These are phyloP conservation scores for Pulicaria dysenterica DNA, from an alignment of 129 eudicot genomes.

Conservation along the genomic window DNA sequence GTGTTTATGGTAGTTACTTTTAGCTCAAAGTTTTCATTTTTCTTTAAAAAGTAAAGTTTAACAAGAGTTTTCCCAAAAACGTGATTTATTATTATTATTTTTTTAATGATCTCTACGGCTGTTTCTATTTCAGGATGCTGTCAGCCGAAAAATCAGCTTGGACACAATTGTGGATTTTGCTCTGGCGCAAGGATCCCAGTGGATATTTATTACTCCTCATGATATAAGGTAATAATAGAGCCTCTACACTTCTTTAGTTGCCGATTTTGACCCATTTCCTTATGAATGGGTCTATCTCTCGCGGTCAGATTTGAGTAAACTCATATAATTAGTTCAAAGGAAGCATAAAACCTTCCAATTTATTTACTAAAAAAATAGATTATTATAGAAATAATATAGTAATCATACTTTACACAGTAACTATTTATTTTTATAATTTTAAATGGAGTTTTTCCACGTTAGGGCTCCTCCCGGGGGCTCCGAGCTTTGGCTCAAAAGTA, in stretches of 20 bases:
- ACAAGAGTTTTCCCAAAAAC: not conserved
- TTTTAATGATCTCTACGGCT: not conserved
- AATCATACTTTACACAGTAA: no score
- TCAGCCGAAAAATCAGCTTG: constrained; percentile 92
- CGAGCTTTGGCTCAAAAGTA: no score
- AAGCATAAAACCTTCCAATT: no score
- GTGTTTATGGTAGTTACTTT: constrained; percentile 79
- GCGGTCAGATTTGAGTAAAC: not conserved
- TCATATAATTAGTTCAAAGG: not conserved
- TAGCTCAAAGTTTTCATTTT: not conserved
- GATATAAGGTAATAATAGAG: constrained; percentile 69
- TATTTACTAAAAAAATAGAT: no score
- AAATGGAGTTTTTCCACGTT: no score
- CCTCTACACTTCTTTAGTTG: not conserved
- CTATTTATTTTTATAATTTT: no score
- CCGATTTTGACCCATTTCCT: not conserved
- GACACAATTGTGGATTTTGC: constrained; percentile 93
- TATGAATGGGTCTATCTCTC: not conserved
- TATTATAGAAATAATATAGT: no score
- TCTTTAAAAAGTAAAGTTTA: not conserved
- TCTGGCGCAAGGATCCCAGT: constrained; percentile 79
- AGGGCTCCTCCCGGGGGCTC: no score
- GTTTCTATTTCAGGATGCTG: constrained; percentile 76
- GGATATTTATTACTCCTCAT: constrained; percentile 98
- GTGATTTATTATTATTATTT: not conserved